Conservation (phyloP, 2,329 filamentous ascomycete genomes). For the Diaporthe citriasiana region DNA sequence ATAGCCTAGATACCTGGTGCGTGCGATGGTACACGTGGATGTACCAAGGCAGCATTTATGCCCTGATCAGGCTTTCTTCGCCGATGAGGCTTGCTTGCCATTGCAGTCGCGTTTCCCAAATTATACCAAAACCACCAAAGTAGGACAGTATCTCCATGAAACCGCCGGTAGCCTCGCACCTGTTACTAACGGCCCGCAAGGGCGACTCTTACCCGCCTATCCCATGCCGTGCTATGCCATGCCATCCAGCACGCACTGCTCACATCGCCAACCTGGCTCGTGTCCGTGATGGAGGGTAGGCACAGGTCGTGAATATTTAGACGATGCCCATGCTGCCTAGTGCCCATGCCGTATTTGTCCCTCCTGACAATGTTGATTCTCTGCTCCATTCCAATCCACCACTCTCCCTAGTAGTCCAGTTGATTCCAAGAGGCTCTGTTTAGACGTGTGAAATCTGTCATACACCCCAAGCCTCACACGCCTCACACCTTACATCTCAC, state of each 20-base stretch:
- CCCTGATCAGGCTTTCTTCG: constrained; percentile 15
- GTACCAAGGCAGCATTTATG: not conserved
- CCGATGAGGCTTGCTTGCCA: not conserved
- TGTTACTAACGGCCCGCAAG: constrained; percentile 1
- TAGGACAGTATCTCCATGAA: constrained; percentile 14
- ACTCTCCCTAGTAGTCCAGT: not conserved
- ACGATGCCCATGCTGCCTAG: not conserved
- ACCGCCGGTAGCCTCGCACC: not conserved
- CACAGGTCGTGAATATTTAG: constrained; percentile 13
- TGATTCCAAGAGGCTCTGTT: not conserved
- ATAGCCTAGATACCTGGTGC: not conserved
- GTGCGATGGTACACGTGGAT: not conserved
- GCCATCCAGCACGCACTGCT: not conserved
- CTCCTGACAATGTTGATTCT: not conserved
- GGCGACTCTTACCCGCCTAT: constrained; percentile 4
- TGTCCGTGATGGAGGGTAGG: constrained; percentile 1
- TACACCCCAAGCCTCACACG: not conserved
- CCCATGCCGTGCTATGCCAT: not conserved
- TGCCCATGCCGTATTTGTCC: not conserved
- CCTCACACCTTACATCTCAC: not conserved
- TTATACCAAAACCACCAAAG: constrained; percentile 20
- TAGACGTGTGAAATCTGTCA: not conserved
- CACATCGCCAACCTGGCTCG: not conserved
- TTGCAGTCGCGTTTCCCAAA: not conserved
- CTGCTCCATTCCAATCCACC: not conserved